A percentile compares a stretch with the other conserved stretches of the same genome.
Evolutionary conservation across 2,329 filamentous ascomycete species (phyloP).

Genomic region (Xylaria polymorpha): DNA sequence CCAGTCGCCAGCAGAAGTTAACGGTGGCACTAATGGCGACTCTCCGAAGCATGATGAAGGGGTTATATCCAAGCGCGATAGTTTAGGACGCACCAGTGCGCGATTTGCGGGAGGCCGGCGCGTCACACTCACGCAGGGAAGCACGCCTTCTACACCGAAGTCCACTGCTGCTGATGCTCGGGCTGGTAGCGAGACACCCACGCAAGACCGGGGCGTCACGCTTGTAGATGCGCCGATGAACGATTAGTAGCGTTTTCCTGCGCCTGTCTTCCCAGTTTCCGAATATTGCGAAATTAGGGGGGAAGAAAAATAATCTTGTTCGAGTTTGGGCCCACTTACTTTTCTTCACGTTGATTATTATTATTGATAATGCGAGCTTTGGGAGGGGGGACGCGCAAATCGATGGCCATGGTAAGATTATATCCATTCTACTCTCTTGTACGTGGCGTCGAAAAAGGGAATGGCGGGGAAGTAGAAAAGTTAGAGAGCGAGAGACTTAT

Average conservation of each 20-base stretch:
- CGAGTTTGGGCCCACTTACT: slow-evolving; percentile 4
- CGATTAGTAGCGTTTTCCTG: slow-evolving; percentile 52
- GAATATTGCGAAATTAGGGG: neutral
- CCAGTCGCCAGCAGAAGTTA: slow-evolving; percentile 54
- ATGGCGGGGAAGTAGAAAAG: slow-evolving; percentile 9
- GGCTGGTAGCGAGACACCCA: slow-evolving; percentile 42
- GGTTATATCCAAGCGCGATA: slow-evolving; percentile 69
- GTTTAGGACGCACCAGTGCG: slow-evolving; percentile 65
- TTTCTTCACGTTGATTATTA: slow-evolving; percentile 24
- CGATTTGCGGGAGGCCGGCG: slow-evolving; percentile 66
- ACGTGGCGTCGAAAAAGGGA: slow-evolving; percentile 31
- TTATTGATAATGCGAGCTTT: slow-evolving; percentile 31
- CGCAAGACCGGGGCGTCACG: slow-evolving; percentile 58
- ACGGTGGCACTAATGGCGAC: slow-evolving; percentile 57
- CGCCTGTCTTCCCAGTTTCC: slow-evolving; percentile 14
- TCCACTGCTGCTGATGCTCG: slow-evolving; percentile 41
- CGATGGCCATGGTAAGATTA: slow-evolving; percentile 19
- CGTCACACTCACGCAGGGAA: slow-evolving; percentile 54
- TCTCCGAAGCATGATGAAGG: slow-evolving; percentile 61
- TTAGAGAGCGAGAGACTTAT: neutral
- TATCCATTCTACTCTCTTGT: slow-evolving; percentile 17
- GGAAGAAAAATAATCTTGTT: slow-evolving; percentile 8
- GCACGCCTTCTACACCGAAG: slow-evolving; percentile 48
- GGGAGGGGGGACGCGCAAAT: neutral
- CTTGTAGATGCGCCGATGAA: slow-evolving; percentile 66